phyloP scores from a whole-genome alignment of 2,329 filamentous ascomycete genomes.

The Penicillium hordei region DNA sequence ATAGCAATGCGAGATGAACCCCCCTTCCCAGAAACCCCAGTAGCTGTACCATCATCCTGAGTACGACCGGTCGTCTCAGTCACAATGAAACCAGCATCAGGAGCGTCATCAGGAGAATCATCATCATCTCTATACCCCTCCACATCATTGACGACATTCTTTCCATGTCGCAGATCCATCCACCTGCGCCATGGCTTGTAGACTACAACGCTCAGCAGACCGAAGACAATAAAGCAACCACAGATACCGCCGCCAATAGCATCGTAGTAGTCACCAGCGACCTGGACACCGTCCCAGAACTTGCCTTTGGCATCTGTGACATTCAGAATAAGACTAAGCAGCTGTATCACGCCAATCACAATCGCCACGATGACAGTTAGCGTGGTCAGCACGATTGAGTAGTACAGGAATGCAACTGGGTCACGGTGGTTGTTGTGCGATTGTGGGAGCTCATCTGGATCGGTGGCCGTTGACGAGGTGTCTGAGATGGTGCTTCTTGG shows the following conservation, averaged over 20 bases:
- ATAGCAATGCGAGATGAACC: conserved; percentile 15
- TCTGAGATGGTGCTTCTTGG: conserved; percentile 20
- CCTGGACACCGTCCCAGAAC: conserved; percentile 90
- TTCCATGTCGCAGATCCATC: conserved; percentile 46
- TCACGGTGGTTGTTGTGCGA: conserved; percentile 61
- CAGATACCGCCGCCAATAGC: conserved; percentile 85
- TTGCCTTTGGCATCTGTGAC: conserved; percentile 68
- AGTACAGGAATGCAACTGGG: conserved; percentile 87
- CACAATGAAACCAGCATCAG: background rate
- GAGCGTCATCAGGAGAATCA: conserved; percentile 3
- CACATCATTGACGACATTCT: conserved; percentile 20
- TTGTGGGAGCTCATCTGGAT: conserved; percentile 22
- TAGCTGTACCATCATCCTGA: background rate
- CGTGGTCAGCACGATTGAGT: conserved; percentile 81
- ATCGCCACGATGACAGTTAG: conserved; percentile 82
- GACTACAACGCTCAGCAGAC: conserved; percentile 67
- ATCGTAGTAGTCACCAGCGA: conserved; percentile 77
- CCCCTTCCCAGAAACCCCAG: conserved; percentile 13
- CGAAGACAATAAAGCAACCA: conserved; percentile 76
- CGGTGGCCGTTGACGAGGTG: conserved; percentile 14
- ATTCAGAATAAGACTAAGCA: conserved; percentile 75
- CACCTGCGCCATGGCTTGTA: conserved; percentile 77
- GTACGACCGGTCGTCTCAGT: background rate
- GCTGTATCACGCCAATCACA: conserved; percentile 81
- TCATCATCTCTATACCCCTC: conserved; percentile 24